Base-by-base conservation (phyloP, 2,329 filamentous ascomycete species). In the Verticillium nonalfalfae region DNA sequence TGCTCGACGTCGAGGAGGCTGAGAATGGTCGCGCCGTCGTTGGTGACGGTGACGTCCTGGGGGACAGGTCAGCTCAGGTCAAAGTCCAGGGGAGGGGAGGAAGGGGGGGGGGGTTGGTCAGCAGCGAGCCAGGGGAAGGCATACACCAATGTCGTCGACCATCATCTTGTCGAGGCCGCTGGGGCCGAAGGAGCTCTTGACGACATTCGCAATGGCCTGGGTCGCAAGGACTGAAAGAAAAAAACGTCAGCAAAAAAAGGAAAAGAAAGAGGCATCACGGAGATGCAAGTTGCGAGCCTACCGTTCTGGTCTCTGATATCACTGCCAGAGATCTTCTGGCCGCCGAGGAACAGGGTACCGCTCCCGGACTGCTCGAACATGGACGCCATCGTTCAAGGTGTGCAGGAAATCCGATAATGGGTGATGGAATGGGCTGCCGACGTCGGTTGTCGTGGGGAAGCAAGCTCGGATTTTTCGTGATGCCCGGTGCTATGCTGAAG, bases 141-240 rank as follows among this genome's bases (percentile, higher is more conserved):
- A 70, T 85, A 92, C 90, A 73, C 95, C 95, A 76, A 99, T 98
- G 75, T 99, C 95, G 79, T 99, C 95, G 70, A 99, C 95, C 95
- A 99, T 98, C 95, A 99, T 99, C 86, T 99, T 99, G 76, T 99
- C 95, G 68, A 99, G 85, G 57, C 95, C 95, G 65, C 92, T 97
- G 59, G 95, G 95, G 61, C 95, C 95, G 74, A 99, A 99, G 15
- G 95, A 99, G 78, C 91, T 97, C 83, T 97, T 98, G 76, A 99
- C 93, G 63, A 99, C 93, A 87, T 98, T 99, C 71, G 95, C 90
- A 72, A 99, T 98, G 63, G 94, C 93, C 76, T 97, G 93, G 56
- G 95, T 98, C 68, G 95, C 95, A 68, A 93, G 86, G 57, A 98
- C 95, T 93, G 72, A 34, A 57, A 39, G 39, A 45, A 59, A 4